Evolutionary conservation across 495 filamentous ascomycete species (phyloP).

Genomic region (Penicillium egyptiacum): DNA sequence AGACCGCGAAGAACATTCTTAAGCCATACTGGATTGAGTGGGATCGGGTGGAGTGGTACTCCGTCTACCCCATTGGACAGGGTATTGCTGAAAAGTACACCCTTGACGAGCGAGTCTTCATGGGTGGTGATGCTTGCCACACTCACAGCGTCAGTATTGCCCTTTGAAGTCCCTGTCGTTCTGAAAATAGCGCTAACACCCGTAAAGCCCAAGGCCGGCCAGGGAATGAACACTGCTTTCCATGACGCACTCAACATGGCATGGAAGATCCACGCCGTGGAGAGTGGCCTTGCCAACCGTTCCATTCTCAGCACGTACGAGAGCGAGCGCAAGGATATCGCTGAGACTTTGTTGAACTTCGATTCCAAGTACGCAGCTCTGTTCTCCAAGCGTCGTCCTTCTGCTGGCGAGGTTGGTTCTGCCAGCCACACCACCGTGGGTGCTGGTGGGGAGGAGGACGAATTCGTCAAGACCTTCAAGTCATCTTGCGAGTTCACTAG

Average conservation of each 20-base stretch:
- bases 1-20: constrained; percentile 62
- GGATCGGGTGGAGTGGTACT: constrained; percentile 60
- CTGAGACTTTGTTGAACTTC: constrained; percentile 69
- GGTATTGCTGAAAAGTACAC: constrained; percentile 63
- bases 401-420: constrained; percentile 54
- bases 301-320: constrained; percentile 68
- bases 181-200: constrained; percentile 30
- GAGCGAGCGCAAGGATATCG: constrained; percentile 67
- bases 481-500: constrained; percentile 64
- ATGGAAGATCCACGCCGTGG: constrained; percentile 75
- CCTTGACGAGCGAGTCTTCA: constrained; percentile 56
- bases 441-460: constrained; percentile 49
- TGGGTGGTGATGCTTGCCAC: constrained; percentile 65
- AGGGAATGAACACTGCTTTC: constrained; percentile 55
- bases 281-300: constrained; percentile 59
- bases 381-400: constrained; percentile 62
- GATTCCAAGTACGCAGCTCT: constrained; percentile 65
- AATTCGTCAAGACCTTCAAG: constrained; percentile 66
- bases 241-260: constrained; percentile 68
- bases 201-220: constrained; percentile 59
- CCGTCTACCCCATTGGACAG: constrained; percentile 63
- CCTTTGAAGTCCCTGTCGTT: constrained; percentile 22
- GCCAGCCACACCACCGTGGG: constrained; percentile 39
- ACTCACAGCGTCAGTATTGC: constrained; percentile 55
- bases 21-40: constrained; percentile 56